Evolutionary conservation across 306 rosid species (phyloP), one percentile per base, ranked within the genome.

Genomic region (Phaseolus lunatus): DNA sequence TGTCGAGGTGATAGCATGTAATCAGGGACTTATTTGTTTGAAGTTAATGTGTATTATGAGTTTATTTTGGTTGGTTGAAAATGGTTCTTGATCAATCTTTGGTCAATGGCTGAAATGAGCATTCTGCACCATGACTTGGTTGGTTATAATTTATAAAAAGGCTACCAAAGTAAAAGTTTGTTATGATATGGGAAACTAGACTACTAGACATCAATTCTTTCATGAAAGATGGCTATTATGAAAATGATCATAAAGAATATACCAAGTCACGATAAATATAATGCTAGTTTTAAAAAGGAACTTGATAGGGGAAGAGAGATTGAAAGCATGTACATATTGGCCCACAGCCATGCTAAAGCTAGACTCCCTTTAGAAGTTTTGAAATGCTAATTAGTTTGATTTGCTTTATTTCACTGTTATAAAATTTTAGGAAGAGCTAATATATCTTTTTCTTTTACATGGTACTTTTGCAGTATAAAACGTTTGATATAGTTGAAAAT

Each of bases 401-500:
- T 81, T 76, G 67, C 26, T 44, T 64, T 64, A 18, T 63, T 63
- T 59, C 23, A 26, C 41, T 79, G 71, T 61, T 39, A 50, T 72
- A 11, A 61, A 79, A 33, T 56, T 71, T 26, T 77, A 7, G 52
- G 77, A 16, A 48, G 29, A 75, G 48, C 19, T 15, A 7, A 19
- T 18, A 61, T 27, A 22, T 75, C 49, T 23, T 13, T 33, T 67
- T 75, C 11, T 18, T 9, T 20, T 53, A 45, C 27, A 64, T 45
- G 29, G 37, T 41, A 54, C 19, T 70, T 67, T 65, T 20, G 41
- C 35, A 7, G 49, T 5, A 39, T 20, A 14, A 43, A 10, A 72
- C 49, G 39, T 83, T 47, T 67, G 24, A 68, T 15, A 9, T 57
- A 65, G 69, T 64, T 65, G 64, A 48, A 44, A 19, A 44, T 37